These are phyloP conservation scores for Podaxis rugospora DNA, from an alignment of 768 basidiomycete genomes.

Conservation along the genomic window DNA sequence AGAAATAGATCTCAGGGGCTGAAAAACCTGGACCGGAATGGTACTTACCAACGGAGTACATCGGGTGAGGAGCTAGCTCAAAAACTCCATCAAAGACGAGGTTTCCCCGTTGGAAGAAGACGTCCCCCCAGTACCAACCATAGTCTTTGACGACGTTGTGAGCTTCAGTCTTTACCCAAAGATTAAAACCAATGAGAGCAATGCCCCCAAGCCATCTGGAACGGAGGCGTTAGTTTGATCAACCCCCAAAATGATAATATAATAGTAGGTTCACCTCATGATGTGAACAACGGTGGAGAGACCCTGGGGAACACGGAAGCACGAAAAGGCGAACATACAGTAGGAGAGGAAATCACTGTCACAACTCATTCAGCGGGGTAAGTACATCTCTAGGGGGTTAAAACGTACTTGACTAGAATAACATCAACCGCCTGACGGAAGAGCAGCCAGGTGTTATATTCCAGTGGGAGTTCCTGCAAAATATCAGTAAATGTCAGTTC, in stretches of 20 bases:
- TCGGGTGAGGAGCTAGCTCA: conserved; percentile 88
- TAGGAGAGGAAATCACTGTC: conserved; percentile 90
- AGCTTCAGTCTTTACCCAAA: conserved; percentile 98
- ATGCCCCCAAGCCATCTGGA: conserved; percentile 84
- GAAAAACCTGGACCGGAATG: neutral
- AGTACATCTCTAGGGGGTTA: neutral
- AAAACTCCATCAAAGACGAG: conserved; percentile 98
- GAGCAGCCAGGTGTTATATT: conserved; percentile 95
- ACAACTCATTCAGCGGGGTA: neutral
- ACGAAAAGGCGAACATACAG: conserved; percentile 92
- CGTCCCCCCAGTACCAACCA: conserved; percentile 97
- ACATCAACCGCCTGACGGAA: conserved; percentile 96
- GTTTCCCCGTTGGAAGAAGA: conserved; percentile 88
- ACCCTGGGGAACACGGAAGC: conserved; percentile 80
- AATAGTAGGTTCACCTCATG: conserved; percentile 50
- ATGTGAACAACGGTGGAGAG: conserved; percentile 71
- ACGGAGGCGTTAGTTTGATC: conserved; percentile 5
- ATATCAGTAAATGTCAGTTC: conserved; percentile 1
- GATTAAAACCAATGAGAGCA: conserved; percentile 85
- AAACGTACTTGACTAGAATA: conserved; percentile 86
- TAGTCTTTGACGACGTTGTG: conserved; percentile 98
- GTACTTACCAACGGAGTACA: conserved; percentile 80
- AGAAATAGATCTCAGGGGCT: neutral
- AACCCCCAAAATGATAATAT: neutral
- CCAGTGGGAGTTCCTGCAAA: conserved; percentile 77